Base-by-base conservation (phyloP, 495 filamentous ascomycete species). In the Aspergillus bridgeri region DNA sequence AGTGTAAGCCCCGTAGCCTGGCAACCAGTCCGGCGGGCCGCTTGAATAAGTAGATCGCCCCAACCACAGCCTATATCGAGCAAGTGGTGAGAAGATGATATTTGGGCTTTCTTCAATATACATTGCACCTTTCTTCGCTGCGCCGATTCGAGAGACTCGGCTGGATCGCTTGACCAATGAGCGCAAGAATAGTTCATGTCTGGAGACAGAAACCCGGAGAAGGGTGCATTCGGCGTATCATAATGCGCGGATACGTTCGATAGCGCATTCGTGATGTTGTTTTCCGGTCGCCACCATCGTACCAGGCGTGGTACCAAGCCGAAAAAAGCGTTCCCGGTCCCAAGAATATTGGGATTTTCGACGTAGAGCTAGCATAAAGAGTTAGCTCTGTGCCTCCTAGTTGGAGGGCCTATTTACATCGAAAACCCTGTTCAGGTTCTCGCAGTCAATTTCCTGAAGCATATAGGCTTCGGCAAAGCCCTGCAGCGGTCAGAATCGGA, bases 131-230 rank as follows among this genome's bases (percentile, higher is more conserved):
- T 90, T 0, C 78, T 78, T 61, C 80, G 75, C 65, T 90, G 87
- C 5, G 88, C 87, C n/a, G 75, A 69, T 62, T 87, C 76, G 0
- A 89, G 73, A 7, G 73, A 75, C 59, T 90, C 84, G 53, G 51
- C 69, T 42, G 46, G 73, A 65, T 58, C 62, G 57, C 70, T 69
- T 23, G 73, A 73, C 85, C 86, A 89, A 50, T 89, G 86, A 0
- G 86, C 84, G 60, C 87, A 89, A 3, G 85, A 88, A 62, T 90
- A 91, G 11, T 87, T 90, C 85, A 91, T 88, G 59, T 90, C 88
- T 4, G 78, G 69, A 1, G 86, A 89, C 22, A 91, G 75, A 54
- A 90, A 90, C 3, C 86, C 83, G 7, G 84, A 78, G 59, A 91
- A 90, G 77, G 90, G 85, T 22, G 82, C 79, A 66, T 91, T 90